Percentiles rank a stretch among this genome's conserved stretches.
phyloP scores from a whole-genome alignment of 2,329 filamentous ascomycete species.

The Fusarium subglutinans region DNA sequence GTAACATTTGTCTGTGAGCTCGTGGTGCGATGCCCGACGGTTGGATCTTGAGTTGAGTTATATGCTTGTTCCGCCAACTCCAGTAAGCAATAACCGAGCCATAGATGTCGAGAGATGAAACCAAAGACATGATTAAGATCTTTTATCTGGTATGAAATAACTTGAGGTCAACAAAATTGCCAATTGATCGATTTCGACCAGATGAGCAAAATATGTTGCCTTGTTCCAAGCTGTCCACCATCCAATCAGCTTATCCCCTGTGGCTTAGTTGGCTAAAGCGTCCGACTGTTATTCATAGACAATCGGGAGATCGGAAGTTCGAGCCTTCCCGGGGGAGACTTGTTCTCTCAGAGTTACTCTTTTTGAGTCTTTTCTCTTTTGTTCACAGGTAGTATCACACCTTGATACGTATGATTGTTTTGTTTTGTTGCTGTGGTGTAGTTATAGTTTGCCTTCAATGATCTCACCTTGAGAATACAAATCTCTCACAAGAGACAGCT shows the following conservation, averaged over 20 bases:
- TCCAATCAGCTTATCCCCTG: constrained; percentile 34
- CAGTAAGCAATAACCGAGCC: background rate
- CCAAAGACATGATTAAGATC: background rate
- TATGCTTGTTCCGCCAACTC: background rate
- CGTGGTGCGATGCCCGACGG: background rate
- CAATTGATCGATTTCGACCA: background rate
- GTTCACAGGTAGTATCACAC: too few relatives aligned
- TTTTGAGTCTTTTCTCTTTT: background rate
- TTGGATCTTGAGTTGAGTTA: background rate
- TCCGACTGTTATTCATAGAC: constrained; percentile 39
- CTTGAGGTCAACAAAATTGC: too few relatives aligned
- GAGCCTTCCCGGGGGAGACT: constrained; percentile 43
- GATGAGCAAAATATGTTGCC: rapidly evolving
- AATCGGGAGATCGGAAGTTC: constrained; percentile 46
- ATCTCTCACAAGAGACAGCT: background rate
- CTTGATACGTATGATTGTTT: background rate
- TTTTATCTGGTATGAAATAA: background rate
- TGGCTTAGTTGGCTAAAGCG: constrained; percentile 41
- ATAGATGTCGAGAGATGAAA: background rate
- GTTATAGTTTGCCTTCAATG: background rate
- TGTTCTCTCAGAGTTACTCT: background rate
- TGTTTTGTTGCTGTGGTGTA: background rate
- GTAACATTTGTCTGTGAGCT: background rate
- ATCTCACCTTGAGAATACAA: background rate
- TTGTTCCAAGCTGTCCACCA: rapidly evolving